Evolutionary conservation across 1,139 yeast genomes (phyloP), one percentile per base, ranked within the genome.

Genomic region (Pneumocystis jirovecii): DNA sequence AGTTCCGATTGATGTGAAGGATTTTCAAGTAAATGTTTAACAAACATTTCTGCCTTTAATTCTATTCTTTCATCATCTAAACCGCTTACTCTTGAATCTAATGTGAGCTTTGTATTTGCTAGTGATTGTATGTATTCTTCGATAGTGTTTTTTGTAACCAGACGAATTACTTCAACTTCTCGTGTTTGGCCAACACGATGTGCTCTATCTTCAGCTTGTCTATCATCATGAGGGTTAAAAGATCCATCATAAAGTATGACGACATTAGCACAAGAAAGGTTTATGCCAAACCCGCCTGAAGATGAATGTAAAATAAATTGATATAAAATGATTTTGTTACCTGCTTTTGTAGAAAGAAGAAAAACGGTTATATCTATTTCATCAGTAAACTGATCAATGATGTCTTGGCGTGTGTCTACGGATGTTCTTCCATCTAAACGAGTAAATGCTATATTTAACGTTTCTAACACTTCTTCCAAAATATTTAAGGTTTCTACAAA

Each of bases 121-220:
- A 95, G 77, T 70, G 85, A 85, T 68, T 86, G 80, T 73, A 93
- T 93, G 71, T 87, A 89, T 74, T 93, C 97, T 71, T 93, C 99
- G 60, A 95, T 86, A 0, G 96, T 85, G 66, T 83, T 80, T 69
- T 80, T 81, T 12, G 87, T 82, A 66, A 95, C 87, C 71, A 95
- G 77, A 67, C 96, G 82, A 63, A 84, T 83, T 19, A 95, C 96
- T 62, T 81, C 79, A 29, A 95, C 99, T 64, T 88, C 93, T 67
- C 87, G 84, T 60, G 87, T 86, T 76, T 95, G 98, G 1, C 99
- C 99, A 37, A 95, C 96, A 74, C 99, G 83, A 75, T 93, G 99
- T 0, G 98, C 96, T 73, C 99, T 82, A 75, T 93, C 98, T 74
- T 95, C 98, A 0, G 99, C 99, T 77, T 93, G 99, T 73, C 87